Evolutionary conservation across 495 filamentous ascomycete species (phyloP).

Genomic region (Hamigera avellanea): DNA sequence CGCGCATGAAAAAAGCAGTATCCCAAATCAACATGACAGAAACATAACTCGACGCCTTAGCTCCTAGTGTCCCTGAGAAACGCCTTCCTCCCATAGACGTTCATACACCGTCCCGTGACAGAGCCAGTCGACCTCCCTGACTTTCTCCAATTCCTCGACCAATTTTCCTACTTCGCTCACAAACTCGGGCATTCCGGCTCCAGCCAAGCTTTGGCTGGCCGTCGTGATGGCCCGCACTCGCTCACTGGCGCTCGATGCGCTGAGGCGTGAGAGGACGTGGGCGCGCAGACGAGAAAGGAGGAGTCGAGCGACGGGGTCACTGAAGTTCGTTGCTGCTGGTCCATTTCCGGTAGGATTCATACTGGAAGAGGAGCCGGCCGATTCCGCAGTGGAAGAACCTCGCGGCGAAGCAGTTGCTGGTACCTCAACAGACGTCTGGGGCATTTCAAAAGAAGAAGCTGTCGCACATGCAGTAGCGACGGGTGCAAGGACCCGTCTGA

Average conservation of each 20-base stretch:
- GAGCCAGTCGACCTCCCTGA: slow-evolving; percentile 68
- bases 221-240: slow-evolving; percentile 69
- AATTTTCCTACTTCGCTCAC: slow-evolving; percentile 72
- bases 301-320: slow-evolving; percentile 72
- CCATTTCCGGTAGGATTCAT: slow-evolving; percentile 1
- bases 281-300: slow-evolving; percentile 62
- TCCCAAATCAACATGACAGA: not conserved
- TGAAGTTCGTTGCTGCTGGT: slow-evolving; percentile 27
- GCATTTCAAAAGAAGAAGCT: slow-evolving; percentile 21
- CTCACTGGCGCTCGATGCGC: slow-evolving; percentile 66
- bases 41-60: not conserved
- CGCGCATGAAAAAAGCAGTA: not conserved
- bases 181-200: slow-evolving; percentile 78
- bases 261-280: slow-evolving; percentile 67
- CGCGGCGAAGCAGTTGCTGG: slow-evolving; percentile 8
- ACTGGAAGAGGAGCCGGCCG: slow-evolving; percentile 3
- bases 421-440: slow-evolving; percentile 26
- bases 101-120: slow-evolving; percentile 78
- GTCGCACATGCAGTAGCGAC: slow-evolving; percentile 28
- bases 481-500: slow-evolving; percentile 43
- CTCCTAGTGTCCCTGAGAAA: slow-evolving; percentile 3
- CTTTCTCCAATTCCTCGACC: slow-evolving; percentile 64
- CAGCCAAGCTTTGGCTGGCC: slow-evolving; percentile 71
- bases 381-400: not conserved
- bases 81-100: slow-evolving; percentile 35